Base-by-base conservation (phyloP, 495 filamentous ascomycete genomes). In the Aspergillus sclerotioniger region DNA sequence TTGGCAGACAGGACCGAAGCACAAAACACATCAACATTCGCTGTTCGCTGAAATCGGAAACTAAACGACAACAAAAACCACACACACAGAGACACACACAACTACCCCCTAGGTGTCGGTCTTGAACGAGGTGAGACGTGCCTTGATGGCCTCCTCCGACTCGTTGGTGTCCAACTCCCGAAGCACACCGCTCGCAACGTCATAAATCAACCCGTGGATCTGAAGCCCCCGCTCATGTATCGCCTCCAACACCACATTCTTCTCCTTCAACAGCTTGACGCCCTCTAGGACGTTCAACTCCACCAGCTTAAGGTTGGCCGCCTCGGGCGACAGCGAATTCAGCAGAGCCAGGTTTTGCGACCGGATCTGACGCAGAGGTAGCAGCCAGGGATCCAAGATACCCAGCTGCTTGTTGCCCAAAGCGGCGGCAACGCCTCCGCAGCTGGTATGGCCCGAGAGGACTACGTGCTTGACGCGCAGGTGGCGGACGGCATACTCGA, bases 391-490 rank as follows among this genome's bases (percentile, higher is more conserved):
- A 69, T 95, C 91, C 49, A 96, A 72, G n/a, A 90, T 83, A 4
- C 90, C 91, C 19, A 95, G 72, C 52, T 85, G 83, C 54, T 71
- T 69, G 67, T 90, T 86, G 12, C 77, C 76, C 50, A 96, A 77
- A 0, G 89, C 83, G 0, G 86, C 91, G 0, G 76, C 80, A 1
- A 88, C 88, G 17, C 91, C 91, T 16, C 91, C 91, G 74, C 91
- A 96, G 50, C 73, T 72, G 3, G 89, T 88, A 76, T 96, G 91
- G 0, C 91, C 91, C 74, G 88, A 92, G 20, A 96, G 80, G 46
- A 96, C 84, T 35, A 96, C 78, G 71, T 92, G 89, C 71, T 89
- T 81, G 61, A 96, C 91, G 49, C 86, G 85, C 32, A 96, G 79
- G 65, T 86, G 75, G 29, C 63, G 73, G 43, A 96, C 89, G 56